A percentile compares a stretch with the other conserved stretches of the same genome.
Conservation (phyloP, 345 rosid genomes). For the Brassica incana region DNA sequence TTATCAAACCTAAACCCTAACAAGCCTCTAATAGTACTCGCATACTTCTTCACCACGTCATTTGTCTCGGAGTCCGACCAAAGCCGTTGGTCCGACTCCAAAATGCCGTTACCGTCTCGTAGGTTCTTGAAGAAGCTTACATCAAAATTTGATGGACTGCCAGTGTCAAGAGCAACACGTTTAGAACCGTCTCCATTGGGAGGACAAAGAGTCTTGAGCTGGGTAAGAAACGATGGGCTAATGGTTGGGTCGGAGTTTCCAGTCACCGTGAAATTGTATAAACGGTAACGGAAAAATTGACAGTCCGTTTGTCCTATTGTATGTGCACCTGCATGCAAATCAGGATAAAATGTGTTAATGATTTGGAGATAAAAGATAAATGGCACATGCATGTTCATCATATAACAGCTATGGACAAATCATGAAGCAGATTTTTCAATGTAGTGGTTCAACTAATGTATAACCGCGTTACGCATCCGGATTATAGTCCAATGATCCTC, state of each 20-base stretch:
- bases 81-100: slow-evolving; percentile 81
- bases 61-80: slow-evolving; percentile 58
- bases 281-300: slow-evolving; percentile 57
- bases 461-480: not conserved
- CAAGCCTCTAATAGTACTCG: slow-evolving; percentile 56
- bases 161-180: slow-evolving; percentile 59
- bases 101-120: slow-evolving; percentile 59
- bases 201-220: slow-evolving; percentile 63
- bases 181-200: slow-evolving; percentile 55
- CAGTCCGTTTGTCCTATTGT: slow-evolving; percentile 78
- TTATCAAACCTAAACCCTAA: slow-evolving; percentile 58
- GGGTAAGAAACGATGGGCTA: slow-evolving; percentile 52
- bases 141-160: slow-evolving; percentile 55
- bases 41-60: slow-evolving; percentile 49
- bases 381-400: not conserved
- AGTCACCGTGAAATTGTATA: slow-evolving; percentile 69
- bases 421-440: not conserved
- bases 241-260: slow-evolving; percentile 70
- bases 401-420: not conserved
- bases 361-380: not conserved
- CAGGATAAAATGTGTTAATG: not conserved
- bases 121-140: slow-evolving; percentile 60
- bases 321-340: slow-evolving; percentile 55
- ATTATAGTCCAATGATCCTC: not conserved
- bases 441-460: slow-evolving; percentile 5